These are phyloP conservation scores for Stephania japonica DNA, from an alignment of 164 flowering plant species.

Conservation along the genomic window DNA sequence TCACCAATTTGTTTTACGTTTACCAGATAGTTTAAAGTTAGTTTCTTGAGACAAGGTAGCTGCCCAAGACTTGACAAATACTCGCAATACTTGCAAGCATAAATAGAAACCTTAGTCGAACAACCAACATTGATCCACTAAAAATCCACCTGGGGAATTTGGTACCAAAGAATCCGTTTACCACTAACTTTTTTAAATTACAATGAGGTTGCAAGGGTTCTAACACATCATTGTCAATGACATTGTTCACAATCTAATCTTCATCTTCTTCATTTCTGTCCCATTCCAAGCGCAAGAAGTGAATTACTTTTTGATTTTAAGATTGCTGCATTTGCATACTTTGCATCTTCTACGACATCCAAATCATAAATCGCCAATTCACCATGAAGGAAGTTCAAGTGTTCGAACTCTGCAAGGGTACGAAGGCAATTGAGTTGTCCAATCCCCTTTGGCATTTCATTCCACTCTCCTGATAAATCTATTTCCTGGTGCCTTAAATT, in stretches of 20 bases:
- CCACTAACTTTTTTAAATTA: neutral
- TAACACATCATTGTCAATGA: neutral
- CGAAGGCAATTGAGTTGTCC: neutral
- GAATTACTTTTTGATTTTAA: neutral
- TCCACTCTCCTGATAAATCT: neutral
- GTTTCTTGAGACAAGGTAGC: too few relatives aligned
- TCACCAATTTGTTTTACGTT: too few relatives aligned
- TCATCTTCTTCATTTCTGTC: neutral
- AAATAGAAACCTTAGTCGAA: neutral
- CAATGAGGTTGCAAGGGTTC: conserved; percentile 15
- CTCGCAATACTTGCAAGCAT: neutral
- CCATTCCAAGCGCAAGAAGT: neutral
- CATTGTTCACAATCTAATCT: neutral
- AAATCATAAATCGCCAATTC: neutral
- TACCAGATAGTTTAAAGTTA: too few relatives aligned
- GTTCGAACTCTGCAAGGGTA: conserved; percentile 6
- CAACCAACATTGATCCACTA: neutral
- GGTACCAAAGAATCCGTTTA: neutral
- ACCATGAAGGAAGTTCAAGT: conserved; percentile 7
- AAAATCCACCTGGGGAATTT: conserved; percentile 5
- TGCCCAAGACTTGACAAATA: conserved; percentile 7
- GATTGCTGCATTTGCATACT: conserved; percentile 3
- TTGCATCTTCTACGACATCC: neutral
- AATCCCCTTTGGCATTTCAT: neutral
- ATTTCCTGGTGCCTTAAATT: neutral